Evolutionary conservation across 208 protist genomes (phyloP).

Genomic region (Crithidia expoeki): DNA sequence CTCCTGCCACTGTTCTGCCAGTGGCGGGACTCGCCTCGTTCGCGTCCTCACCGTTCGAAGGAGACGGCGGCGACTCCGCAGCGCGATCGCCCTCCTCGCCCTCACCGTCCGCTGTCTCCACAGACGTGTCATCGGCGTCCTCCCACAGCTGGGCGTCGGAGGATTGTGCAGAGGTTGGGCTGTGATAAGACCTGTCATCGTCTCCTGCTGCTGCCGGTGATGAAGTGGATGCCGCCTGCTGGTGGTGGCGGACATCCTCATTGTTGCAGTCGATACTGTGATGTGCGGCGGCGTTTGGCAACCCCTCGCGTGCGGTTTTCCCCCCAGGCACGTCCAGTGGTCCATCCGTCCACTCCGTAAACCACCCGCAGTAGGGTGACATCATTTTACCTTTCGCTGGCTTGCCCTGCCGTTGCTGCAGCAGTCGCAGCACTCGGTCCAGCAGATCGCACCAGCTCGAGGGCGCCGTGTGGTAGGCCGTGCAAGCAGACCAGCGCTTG

Average conservation of each 20-base stretch:
- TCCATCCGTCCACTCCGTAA: slow-evolving; percentile 41
- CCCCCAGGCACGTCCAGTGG: background rate
- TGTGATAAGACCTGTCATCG: slow-evolving; percentile 13
- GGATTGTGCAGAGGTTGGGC: slow-evolving; percentile 20
- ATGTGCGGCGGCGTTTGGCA: background rate
- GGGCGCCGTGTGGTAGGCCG: slow-evolving; percentile 47
- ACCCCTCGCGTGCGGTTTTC: no score
- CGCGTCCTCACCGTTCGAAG: background rate
- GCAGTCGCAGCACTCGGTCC: slow-evolving; percentile 52
- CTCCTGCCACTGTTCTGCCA: background rate
- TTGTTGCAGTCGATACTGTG: no score
- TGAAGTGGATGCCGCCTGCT: no score
- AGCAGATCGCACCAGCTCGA: slow-evolving; percentile 61
- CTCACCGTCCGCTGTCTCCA: slow-evolving; percentile 11
- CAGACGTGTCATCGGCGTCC: slow-evolving; percentile 30
- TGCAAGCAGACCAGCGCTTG: slow-evolving; percentile 62
- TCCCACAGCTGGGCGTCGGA: slow-evolving; percentile 28
- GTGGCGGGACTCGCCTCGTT: background rate
- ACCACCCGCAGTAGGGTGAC: slow-evolving; percentile 73
- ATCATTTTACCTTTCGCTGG: slow-evolving; percentile 5
- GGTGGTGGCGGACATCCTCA: background rate
- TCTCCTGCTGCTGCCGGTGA: background rate
- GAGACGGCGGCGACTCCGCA: background rate
- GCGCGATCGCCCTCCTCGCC: background rate
- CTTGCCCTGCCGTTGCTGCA: slow-evolving; percentile 15